Evolutionary conservation across 371 early-diverging fungal genomes (phyloP).

Genomic region (Mortierella sp.): DNA sequence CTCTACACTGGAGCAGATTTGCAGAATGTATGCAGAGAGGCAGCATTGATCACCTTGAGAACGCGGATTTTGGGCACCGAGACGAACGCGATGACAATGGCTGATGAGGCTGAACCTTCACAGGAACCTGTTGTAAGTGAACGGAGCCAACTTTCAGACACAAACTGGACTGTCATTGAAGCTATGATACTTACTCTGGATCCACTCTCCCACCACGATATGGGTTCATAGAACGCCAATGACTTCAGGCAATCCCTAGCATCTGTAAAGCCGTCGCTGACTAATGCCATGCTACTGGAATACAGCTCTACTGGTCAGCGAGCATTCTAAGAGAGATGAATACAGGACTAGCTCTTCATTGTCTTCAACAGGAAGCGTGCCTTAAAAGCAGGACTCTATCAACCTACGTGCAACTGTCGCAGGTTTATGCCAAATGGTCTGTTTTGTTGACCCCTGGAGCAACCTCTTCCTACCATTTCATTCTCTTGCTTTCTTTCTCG

Average conservation of each 20-base stretch:
- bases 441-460: too few relatives aligned
- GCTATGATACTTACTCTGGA: too few relatives aligned
- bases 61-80: constrained; percentile 37
- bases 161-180: too few relatives aligned
- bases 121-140: constrained; percentile 34
- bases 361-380: too few relatives aligned
- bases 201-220: not conserved
- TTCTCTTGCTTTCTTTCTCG: too few relatives aligned
- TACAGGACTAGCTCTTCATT: too few relatives aligned
- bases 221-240: constrained; percentile 17
- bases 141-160: too few relatives aligned
- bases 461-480: too few relatives aligned
- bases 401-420: too few relatives aligned
- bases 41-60: constrained; percentile 87
- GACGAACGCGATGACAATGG: not conserved
- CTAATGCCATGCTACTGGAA: constrained; percentile 28
- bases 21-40: constrained; percentile 95
- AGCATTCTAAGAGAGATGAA: constrained; percentile 28
- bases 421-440: too few relatives aligned
- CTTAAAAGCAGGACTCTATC: too few relatives aligned
- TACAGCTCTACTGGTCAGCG: constrained; percentile 24
- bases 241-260: constrained; percentile 39
- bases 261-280: constrained; percentile 43
- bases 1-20: constrained; percentile 98
- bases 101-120: not conserved